Base-by-base conservation (phyloP, 2,329 filamentous ascomycete species). In the Grosmannia serpens region DNA sequence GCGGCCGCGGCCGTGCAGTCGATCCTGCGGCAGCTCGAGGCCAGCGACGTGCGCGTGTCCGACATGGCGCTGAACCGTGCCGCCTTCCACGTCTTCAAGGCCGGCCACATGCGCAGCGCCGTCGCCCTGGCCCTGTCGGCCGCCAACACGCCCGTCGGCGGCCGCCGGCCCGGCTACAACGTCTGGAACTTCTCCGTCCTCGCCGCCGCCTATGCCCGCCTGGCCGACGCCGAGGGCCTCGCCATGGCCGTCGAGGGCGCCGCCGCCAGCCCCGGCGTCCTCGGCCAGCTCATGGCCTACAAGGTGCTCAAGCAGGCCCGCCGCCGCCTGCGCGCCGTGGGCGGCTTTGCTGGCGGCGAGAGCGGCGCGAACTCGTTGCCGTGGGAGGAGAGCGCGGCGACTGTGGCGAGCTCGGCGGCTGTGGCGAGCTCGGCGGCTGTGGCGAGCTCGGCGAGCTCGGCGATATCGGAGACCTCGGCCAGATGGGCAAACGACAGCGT, bases 171-270 rank as follows among this genome's bases (percentile, higher is more conserved):
- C 0, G 68, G 68, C 60, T 71, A 68, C 65, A 67, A 69, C 61
- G 57, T 65, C n/a, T 61, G 61, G 27, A 72, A 69, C 60, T 72
- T 70, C 59, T 61, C 61, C 22, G 64, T 70, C 33, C 63, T 72
- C 17, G 57, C 70, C 8, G 22, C 58, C 1, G 64, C 65, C 3
- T 69, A 67, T 22, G 58, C 60, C 4, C 56, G 57, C 2, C 44
- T 66, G 8, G 62, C 64, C n/a, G 66, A 71, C 47, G 59, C 67
- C 1, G 59, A 55, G 6, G 65, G 66, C 26, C 60, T 71, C 24
- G 62, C 64, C 5, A 55, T 62, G 13, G 63, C 63, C 17, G 55
- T 68, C 15, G 55, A 62, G 26, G 60, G 66, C 17, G 58, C 65
- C 53, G 52, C 63, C 11, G 54, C 53, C 29, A 20, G n/a, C 3